Base-by-base conservation (phyloP, 371 early-diverging fungal species). In the Thermomucor indicae-seudaticae region DNA sequence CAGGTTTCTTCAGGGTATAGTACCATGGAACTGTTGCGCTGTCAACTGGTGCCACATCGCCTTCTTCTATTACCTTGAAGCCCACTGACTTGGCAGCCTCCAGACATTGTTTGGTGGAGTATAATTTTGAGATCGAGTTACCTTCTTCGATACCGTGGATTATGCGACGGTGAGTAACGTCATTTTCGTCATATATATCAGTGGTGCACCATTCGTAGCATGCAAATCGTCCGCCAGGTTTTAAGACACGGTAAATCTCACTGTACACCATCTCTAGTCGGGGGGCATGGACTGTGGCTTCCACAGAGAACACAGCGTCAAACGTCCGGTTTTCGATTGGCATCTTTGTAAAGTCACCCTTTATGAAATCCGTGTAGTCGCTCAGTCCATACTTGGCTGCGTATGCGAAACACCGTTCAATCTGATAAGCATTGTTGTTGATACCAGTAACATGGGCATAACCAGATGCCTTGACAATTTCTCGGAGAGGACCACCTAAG, bases 341-440 rank as follows among this genome's bases (percentile, higher is more conserved):
- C 87, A 90, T 88, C 19, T 79, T 58, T 58, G 84, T 81, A 54
- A 90, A 89, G 51, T 89, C 85, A 29, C 89, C 91, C 69, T 86
- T 79, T 48, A 79, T 58, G 57, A 78, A 84, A 39, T 62, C 65
- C 16, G 78, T 74, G 49, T 58, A 56, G 8, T 65, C 47, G 17
- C 62, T 56, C 34, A 86, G 72, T 20, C 83, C 80, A 54, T 71
- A 66, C 65, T 82, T 79, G 43, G 58, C 54, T 20, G 86, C 78
- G 28, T 89, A 82, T 24, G 79, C 78, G 44, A 66, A 60, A 60
- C 84, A 85, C 2, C 87, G 79, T 60, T 89, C 79, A 35, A 90
- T 80, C 65, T 90, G 91, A 64, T 90, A 90, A 37, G 80, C 80
- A 70, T 90, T 90, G 80, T 90, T 90, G 70, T 90, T 90, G 49